Percentiles rank a stretch among this genome's conserved stretches.
Conservation (phyloP, 345 rosid genomes). For the Excoecaria agallocha region DNA sequence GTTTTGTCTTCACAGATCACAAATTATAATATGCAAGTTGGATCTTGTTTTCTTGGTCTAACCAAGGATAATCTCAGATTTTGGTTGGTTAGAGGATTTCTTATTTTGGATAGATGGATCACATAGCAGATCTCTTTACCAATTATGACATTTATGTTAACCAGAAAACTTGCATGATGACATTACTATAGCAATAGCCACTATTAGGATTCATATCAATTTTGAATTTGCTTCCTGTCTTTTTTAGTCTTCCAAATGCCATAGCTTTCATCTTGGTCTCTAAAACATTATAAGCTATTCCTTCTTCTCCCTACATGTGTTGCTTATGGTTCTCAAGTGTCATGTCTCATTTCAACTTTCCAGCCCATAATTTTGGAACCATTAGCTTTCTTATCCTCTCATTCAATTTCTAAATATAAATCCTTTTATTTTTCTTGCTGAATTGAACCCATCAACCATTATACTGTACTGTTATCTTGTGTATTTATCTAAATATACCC, state of each 20-base stretch:
- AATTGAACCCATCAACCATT: background rate
- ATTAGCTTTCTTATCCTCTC: background rate
- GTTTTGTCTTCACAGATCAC: background rate
- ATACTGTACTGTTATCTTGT: background rate
- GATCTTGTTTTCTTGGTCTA: background rate
- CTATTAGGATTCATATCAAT: background rate
- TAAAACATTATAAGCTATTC: background rate
- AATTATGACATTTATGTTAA: background rate
- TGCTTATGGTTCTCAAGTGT: background rate
- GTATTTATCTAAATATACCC: background rate
- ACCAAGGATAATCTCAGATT: background rate
- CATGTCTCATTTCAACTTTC: background rate
- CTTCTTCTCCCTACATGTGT: background rate
- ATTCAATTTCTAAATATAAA: background rate
- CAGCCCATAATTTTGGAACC: background rate
- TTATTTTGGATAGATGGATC: background rate
- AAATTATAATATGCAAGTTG: background rate
- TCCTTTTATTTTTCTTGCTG: background rate
- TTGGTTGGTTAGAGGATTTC: background rate
- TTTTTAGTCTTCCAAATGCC: background rate
- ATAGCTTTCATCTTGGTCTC: background rate
- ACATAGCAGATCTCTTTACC: background rate
- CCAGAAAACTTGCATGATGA: background rate
- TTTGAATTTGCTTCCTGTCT: background rate
- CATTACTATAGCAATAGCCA: background rate